Conservation (phyloP, 73 alveolate species). For the Tetrahymena malaccensis region DNA sequence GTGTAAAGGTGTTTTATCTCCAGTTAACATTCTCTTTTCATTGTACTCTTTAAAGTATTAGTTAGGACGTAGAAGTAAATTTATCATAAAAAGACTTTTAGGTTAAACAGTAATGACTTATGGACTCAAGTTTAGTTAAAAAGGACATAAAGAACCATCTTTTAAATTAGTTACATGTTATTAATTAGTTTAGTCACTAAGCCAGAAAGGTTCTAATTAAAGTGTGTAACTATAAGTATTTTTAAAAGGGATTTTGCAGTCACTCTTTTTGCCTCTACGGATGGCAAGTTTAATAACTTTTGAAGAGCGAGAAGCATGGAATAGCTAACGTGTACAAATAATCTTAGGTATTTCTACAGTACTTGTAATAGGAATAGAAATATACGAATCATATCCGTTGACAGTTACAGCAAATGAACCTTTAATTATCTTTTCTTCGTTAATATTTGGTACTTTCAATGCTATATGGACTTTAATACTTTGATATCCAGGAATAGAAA, state of each 20-base stretch:
- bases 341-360: conserved; percentile 16
- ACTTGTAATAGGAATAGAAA: conserved; percentile 5
- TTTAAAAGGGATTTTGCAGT: conserved; percentile 32
- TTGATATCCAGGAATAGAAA: conserved; percentile 15
- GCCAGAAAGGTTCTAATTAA: not conserved
- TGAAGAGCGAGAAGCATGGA: not conserved
- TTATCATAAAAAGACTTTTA: not conserved
- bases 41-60: not conserved
- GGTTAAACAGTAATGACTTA: not conserved
- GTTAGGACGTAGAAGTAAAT: not conserved
- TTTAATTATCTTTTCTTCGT: conserved; percentile 3
- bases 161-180: not conserved
- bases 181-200: not conserved
- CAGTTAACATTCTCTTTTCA: not conserved
- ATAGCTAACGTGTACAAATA: not conserved
- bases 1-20: not conserved
- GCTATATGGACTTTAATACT: conserved; percentile 12
- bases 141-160: not conserved
- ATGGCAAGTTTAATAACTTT: conserved; percentile 29
- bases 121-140: not conserved
- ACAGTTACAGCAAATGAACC: conserved; percentile 25
- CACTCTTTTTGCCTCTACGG: conserved; percentile 22
- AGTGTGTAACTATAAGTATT: not conserved
- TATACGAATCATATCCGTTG: conserved; percentile 6
- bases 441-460: conserved; percentile 30